Evolutionary conservation across 257 asterid genomes (phyloP).

Genomic region (Nicotiana tabacum): DNA sequence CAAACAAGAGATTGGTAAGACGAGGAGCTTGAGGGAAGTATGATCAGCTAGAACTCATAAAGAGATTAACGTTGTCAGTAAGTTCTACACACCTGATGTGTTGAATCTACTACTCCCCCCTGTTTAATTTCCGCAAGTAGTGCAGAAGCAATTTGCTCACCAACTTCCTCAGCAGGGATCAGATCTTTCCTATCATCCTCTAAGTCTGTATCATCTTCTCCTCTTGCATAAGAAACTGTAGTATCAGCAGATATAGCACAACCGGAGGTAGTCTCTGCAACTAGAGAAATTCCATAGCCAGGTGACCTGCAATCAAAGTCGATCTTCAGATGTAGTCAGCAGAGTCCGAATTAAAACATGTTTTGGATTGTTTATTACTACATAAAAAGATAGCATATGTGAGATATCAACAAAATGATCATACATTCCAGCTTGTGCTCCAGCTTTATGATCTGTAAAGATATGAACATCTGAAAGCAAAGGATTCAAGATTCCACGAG

Average conservation of each 20-base stretch:
- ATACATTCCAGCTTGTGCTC: slow-evolving; percentile 76
- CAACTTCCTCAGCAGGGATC: slow-evolving; percentile 62
- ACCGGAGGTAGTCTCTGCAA: slow-evolving; percentile 86
- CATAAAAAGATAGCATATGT: neutral
- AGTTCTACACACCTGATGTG: slow-evolving; percentile 69
- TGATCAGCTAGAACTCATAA: neutral
- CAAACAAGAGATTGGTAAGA: neutral
- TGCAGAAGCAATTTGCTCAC: slow-evolving; percentile 56
- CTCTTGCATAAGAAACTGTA: slow-evolving; percentile 44
- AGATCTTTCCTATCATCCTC: slow-evolving; percentile 54
- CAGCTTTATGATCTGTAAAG: slow-evolving; percentile 79
- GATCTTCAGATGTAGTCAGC: neutral
- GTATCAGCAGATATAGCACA: slow-evolving; percentile 74
- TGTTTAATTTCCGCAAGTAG: slow-evolving; percentile 72
- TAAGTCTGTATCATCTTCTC: slow-evolving; percentile 40
- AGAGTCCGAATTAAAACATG: neutral
- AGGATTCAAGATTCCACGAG: slow-evolving; percentile 81
- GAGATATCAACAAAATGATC: slow-evolving; percentile 16
- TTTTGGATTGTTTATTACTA: neutral
- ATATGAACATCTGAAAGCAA: slow-evolving; percentile 79
- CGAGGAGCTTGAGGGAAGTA: neutral
- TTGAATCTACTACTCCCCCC: slow-evolving; percentile 97
- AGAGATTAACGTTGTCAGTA: neutral
- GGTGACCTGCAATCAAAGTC: slow-evolving; percentile 57
- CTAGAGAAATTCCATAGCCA: slow-evolving; percentile 81